Percentiles rank a stretch among this genome's conserved stretches.
These are phyloP conservation scores for Cyclotella baltica DNA, from an alignment of 108 stramenopile genomes.

Conservation along the genomic window DNA sequence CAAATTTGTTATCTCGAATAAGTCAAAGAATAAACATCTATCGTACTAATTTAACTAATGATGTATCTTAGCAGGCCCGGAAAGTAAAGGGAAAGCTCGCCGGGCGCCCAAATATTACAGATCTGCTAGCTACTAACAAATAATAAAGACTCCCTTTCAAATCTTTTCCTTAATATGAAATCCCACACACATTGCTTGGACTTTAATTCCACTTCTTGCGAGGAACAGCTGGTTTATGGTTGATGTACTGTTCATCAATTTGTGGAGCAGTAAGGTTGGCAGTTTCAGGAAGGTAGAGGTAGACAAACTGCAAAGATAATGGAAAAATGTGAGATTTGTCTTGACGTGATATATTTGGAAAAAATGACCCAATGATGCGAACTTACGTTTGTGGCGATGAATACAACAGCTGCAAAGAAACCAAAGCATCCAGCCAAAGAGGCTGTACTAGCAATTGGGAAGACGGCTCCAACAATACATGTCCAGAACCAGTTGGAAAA, in stretches of 20 bases:
- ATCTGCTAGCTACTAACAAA: too few relatives aligned
- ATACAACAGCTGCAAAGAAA: slow-evolving; percentile 40
- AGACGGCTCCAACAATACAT: slow-evolving; percentile 32
- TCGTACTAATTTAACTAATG: too few relatives aligned
- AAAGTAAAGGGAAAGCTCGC: too few relatives aligned
- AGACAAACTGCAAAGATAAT: slow-evolving; percentile 22
- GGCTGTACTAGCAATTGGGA: slow-evolving; percentile 34
- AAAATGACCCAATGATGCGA: not conserved
- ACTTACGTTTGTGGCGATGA: slow-evolving; percentile 26
- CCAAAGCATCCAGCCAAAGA: slow-evolving; percentile 42
- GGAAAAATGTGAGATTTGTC: not conserved
- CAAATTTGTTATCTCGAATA: too few relatives aligned
- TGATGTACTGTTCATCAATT: slow-evolving; percentile 35
- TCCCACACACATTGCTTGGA: too few relatives aligned
- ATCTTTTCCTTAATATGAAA: too few relatives aligned
- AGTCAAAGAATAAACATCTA: too few relatives aligned
- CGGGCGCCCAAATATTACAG: too few relatives aligned
- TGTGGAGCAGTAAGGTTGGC: slow-evolving; percentile 23
- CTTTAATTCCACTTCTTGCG: slow-evolving; percentile 39
- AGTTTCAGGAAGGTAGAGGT: slow-evolving; percentile 37
- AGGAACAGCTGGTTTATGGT: slow-evolving; percentile 19
- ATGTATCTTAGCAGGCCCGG: too few relatives aligned
- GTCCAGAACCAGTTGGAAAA: slow-evolving; percentile 48
- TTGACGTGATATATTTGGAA: not conserved
- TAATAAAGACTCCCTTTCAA: too few relatives aligned